These are phyloP conservation scores for Rhynchospora breviuscula DNA, from an alignment of 176 grass and related monocot genomes.

Conservation along the genomic window DNA sequence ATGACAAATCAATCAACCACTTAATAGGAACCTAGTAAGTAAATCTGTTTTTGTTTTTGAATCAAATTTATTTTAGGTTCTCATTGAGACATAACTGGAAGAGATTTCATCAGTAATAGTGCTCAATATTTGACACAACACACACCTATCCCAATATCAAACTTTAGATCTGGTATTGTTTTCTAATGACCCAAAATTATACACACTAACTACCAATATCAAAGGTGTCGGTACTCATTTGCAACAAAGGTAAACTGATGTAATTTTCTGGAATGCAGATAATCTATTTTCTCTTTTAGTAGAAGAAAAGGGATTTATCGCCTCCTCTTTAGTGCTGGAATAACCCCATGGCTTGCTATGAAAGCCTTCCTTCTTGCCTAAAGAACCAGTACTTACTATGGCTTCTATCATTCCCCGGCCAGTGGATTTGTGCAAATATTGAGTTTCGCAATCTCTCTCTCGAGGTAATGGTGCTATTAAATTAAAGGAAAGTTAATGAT, in stretches of 20 bases:
- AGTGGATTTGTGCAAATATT: constrained; percentile 41
- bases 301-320: constrained; percentile 32
- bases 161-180: neutral
- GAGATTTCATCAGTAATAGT: neutral
- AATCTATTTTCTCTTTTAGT: neutral
- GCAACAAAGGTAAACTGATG: neutral
- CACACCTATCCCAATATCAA: neutral
- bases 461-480: constrained; percentile 39
- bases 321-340: constrained; percentile 84
- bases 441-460: constrained; percentile 65
- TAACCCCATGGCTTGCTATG: constrained; percentile 70
- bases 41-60: too few relatives aligned
- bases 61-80: too few relatives aligned
- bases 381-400: constrained; percentile 91
- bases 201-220: neutral
- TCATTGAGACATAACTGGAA: neutral
- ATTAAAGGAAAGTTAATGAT: constrained; percentile 5
- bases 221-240: neutral
- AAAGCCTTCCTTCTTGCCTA: constrained; percentile 58
- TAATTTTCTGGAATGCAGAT: neutral
- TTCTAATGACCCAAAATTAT: neutral
- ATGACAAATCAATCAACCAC: neutral
- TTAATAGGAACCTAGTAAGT: too few relatives aligned
- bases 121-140: constrained; percentile 6
- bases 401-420: constrained; percentile 58